A percentile compares a stretch with the other conserved stretches of the same genome.
These are phyloP conservation scores for Pseudogymnoascus verrucosus DNA, from an alignment of 2,329 filamentous ascomycete genomes.

Conservation along the genomic window DNA sequence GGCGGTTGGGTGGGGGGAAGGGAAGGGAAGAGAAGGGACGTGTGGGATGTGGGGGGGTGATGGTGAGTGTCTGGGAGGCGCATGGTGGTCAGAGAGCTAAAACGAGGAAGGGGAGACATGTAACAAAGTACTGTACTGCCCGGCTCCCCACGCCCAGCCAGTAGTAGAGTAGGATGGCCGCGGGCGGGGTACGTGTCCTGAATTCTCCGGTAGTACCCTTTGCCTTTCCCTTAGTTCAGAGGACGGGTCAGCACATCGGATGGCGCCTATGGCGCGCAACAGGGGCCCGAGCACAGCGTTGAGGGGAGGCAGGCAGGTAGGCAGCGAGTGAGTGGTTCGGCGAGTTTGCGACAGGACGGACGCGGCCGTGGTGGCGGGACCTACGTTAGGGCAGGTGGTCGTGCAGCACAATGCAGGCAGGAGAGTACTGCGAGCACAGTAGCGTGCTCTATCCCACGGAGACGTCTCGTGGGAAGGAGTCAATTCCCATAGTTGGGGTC, in stretches of 20 bases:
- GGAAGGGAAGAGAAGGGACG: slow-evolving; percentile 1
- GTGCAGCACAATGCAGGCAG: not conserved
- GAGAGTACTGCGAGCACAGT: not conserved
- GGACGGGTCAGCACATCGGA: not conserved
- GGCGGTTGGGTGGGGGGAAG: not conserved
- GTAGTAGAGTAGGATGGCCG: not conserved
- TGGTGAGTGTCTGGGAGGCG: not conserved
- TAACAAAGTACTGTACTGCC: not conserved
- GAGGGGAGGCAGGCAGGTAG: not conserved
- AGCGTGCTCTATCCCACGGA: not conserved
- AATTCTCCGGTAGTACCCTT: not conserved
- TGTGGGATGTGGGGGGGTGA: not conserved
- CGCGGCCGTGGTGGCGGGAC: not conserved
- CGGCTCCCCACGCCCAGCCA: not conserved
- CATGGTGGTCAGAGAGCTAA: not conserved
- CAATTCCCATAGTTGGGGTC: not conserved
- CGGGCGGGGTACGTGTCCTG: not conserved
- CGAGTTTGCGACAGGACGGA: not conserved
- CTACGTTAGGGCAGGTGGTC: not conserved
- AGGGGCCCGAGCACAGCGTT: not conserved
- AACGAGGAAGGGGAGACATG: not conserved
- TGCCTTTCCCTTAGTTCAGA: not conserved
- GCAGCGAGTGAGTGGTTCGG: slow-evolving; percentile 8
- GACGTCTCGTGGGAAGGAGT: not conserved
- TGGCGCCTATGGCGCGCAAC: not conserved